Base-by-base conservation (phyloP, 1,284 basidiomycete species). In the Spongiforma sp. region DNA sequence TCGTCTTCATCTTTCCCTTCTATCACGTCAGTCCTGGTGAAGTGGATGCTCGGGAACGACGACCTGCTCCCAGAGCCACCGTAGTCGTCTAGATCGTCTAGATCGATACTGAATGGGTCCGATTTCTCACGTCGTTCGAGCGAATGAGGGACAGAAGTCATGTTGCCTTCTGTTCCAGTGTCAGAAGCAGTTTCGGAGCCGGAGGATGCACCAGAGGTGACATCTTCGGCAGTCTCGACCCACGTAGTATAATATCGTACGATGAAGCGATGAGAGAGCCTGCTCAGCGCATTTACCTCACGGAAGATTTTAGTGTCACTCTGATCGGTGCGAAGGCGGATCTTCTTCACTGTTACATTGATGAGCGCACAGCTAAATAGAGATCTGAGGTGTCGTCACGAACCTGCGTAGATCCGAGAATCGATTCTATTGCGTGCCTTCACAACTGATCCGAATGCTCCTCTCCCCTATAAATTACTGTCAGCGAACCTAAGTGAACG, bases 371-470 rank as follows among this genome's bases (percentile, higher is more conserved):
- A 21, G 39, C 5, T 10, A 24, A 26, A 59, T 19, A 26, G 34
- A 52, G 4, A 14, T 17, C 33, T 19, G 5, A 24, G 32, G 36
- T 19, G 39, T 7, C 32, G 15, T 59, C 43, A 78, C 81, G 21
- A 59, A 89, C 89, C 87, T 6, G 93, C 91, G 70, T 92, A 93
- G 61, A 90, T 89, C 36, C 87, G 81, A 36, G 76, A 83, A 75
- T 93, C 91, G 37, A 93, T 86, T 78, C 89, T 93, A 74, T 98
- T 96, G 60, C 90, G 83, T 1, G 95, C 96, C 77, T 98, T 98
- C 53, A 98, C 94, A 1, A 98, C 96, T 28, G 93, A 93, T 0
- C 96, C 95, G 75, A 96, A 99, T 0, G 93, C 95, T 1, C 96
- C 96, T 74, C 92, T 93, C 2, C 96, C 96, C 91, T 94, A 66